Conservation (phyloP, 2,329 filamentous ascomycete species). For the Colletotrichum musae region DNA sequence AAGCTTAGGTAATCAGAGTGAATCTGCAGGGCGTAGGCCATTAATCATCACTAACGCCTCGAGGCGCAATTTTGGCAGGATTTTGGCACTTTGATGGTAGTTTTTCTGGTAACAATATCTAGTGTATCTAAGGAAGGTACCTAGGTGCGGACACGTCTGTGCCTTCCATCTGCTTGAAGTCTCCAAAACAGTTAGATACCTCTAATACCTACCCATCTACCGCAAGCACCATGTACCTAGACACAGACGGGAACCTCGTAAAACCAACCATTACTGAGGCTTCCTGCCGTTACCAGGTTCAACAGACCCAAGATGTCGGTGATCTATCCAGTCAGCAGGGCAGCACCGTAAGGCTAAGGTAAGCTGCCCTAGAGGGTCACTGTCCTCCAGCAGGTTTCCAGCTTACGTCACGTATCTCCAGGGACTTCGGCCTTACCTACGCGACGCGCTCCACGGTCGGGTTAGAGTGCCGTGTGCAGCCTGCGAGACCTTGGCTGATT, state of each 20-base stretch:
- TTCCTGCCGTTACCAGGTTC: background rate
- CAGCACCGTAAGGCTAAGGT: background rate
- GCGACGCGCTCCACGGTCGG: conserved; percentile 23
- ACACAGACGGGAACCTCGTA: background rate
- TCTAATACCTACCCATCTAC: background rate
- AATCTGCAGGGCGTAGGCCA: background rate
- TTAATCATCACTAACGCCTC: too few species aligned
- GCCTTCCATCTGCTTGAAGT: too few species aligned
- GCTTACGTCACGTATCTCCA: background rate
- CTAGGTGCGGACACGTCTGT: too few species aligned
- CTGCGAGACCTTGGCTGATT: conserved; percentile 16
- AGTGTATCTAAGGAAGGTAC: too few species aligned
- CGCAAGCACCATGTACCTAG: background rate
- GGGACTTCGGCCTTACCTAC: conserved; percentile 24
- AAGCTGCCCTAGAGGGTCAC: background rate
- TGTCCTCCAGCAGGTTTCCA: background rate
- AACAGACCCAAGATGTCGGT: background rate
- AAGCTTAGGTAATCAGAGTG: background rate
- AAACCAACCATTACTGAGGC: background rate
- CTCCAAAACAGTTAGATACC: too few species aligned
- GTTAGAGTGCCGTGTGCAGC: conserved; percentile 30
- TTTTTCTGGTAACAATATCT: too few species aligned
- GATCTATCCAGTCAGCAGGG: background rate
- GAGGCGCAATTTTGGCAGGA: too few species aligned
- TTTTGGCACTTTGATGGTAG: too few species aligned